phyloP scores from a whole-genome alignment of 164 flowering plant species.

The Paratinospora sagittata region DNA sequence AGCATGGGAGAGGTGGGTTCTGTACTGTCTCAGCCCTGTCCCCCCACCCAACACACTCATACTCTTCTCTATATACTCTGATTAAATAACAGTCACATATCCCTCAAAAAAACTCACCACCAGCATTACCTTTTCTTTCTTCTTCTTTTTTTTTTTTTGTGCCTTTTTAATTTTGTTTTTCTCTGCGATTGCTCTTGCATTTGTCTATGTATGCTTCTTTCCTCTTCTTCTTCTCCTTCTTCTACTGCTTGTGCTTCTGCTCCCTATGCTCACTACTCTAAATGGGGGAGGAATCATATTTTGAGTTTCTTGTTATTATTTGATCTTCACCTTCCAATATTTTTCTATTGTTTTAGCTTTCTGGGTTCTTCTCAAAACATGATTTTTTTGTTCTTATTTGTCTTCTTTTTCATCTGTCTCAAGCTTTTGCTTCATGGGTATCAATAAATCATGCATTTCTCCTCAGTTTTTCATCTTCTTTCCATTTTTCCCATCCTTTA shows the following conservation, averaged over 20 bases:
- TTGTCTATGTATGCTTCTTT: slow-evolving; percentile 28
- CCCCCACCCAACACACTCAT: slow-evolving; percentile 32
- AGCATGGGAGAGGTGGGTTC: slow-evolving; percentile 32
- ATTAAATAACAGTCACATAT: slow-evolving; percentile 25
- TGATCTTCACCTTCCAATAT: slow-evolving; percentile 29
- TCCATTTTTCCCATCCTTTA: slow-evolving; percentile 17
- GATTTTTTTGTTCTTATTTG: slow-evolving; percentile 20
- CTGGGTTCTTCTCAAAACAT: slow-evolving; percentile 16
- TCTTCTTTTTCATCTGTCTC: slow-evolving; percentile 9
- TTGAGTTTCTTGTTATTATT: slow-evolving; percentile 60
- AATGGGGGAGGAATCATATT: slow-evolving; percentile 61
- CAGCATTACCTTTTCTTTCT: slow-evolving; percentile 34
- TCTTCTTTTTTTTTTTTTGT: slow-evolving; percentile 10
- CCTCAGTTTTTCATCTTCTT: slow-evolving; percentile 9
- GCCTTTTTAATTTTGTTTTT: slow-evolving; percentile 30
- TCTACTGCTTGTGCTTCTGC: slow-evolving; percentile 44
- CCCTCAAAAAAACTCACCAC: slow-evolving; percentile 29
- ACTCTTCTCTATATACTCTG: slow-evolving; percentile 18
- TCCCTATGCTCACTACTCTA: slow-evolving; percentile 49
- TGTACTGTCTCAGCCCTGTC: slow-evolving; percentile 46
- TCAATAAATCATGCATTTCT: slow-evolving; percentile 3
- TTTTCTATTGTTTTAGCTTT: slow-evolving; percentile 20
- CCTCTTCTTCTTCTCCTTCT: background rate
- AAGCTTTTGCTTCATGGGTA: slow-evolving; percentile 21
- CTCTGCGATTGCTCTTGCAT: slow-evolving; percentile 29